Base-by-base conservation (phyloP, 805 yeast genomes). In the Metschnikowia lochheadii region DNA sequence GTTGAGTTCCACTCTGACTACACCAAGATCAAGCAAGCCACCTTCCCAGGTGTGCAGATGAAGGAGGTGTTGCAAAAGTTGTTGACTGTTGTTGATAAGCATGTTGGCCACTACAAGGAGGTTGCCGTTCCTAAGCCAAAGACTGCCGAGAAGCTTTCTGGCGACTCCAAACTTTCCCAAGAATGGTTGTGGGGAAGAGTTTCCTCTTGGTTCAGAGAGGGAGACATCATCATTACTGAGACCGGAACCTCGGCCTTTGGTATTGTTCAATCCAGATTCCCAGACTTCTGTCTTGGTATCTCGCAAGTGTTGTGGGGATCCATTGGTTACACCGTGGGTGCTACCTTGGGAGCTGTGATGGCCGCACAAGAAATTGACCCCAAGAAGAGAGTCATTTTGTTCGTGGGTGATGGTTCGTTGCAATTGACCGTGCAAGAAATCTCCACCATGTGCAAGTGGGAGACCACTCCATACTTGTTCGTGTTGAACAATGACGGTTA, bases 1-100 rank as follows among this genome's bases (percentile, higher is more conserved):
- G 80, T 85, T 57, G 91, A 85, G 73, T 83, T 85, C 80, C 91
- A 85, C 72, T 84, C 90, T 17, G 87, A 85, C 71, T 77, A 82
- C 74, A 81, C 83, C 65, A 84, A 84, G 72, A 81, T 84, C 66
- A 81, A 77, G 66, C 80, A 74, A 61, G 90, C 89, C 51, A 77
- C 81, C 36, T 85, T 80, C 79, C 84, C 84, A 56, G 85, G 85
- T 63, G 81, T 85, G 53, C 85, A 83, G 70, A 84, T 85, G 88
- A 80, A 83, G 67, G 72, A 69, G 61, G 67, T 61, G 11, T 62
- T 69, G 49, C 55, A 60, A 41, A 55, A 53, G 18, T 63, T 68
- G 51, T 57, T 66, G 57, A 46, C 38, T 29, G 70, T 81, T 51
- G 67, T 75, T 56, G 68, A 62, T 40, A 63, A 63, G 11, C 75